Percentiles rank a stretch among this genome's conserved stretches.
Evolutionary conservation across 306 rosid species (phyloP).

Genomic region (Luffa aegyptiaca): DNA sequence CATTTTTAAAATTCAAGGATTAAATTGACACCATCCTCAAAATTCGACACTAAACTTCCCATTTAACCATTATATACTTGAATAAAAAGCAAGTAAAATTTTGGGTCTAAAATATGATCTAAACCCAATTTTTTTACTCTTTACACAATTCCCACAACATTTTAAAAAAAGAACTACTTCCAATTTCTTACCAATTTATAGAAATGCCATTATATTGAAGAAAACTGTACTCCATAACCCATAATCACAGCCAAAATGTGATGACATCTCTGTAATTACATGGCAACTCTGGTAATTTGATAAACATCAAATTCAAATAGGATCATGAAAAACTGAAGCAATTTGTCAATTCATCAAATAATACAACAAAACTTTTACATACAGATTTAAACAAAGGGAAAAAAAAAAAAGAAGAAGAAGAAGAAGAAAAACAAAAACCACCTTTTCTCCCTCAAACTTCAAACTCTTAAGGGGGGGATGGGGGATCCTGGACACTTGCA

Average conservation of each 20-base stretch:
- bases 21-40: too few species aligned
- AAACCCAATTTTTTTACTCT: too few species aligned
- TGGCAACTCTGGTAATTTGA: neutral
- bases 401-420: neutral
- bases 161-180: too few species aligned
- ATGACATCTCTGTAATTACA: neutral
- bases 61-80: too few species aligned
- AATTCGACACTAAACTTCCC: too few species aligned
- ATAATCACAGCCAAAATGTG: neutral
- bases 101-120: too few species aligned
- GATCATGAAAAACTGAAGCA: neutral
- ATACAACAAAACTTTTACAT: constrained; percentile 7
- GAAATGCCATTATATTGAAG: neutral
- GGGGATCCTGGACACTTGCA: constrained; percentile 8
- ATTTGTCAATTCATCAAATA: constrained; percentile 1
- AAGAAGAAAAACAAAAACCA: neutral
- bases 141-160: neutral
- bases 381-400: neutral
- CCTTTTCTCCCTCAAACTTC: constrained; percentile 1
- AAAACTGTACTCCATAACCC: neutral
- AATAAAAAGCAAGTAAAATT: too few species aligned
- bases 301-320: neutral
- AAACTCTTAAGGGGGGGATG: neutral
- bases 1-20: too few species aligned
- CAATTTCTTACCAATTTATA: too few species aligned